Percentiles rank a stretch among this genome's conserved stretches.
Conservation (phyloP, 2,329 filamentous ascomycete genomes). For the Didymella exigua region DNA sequence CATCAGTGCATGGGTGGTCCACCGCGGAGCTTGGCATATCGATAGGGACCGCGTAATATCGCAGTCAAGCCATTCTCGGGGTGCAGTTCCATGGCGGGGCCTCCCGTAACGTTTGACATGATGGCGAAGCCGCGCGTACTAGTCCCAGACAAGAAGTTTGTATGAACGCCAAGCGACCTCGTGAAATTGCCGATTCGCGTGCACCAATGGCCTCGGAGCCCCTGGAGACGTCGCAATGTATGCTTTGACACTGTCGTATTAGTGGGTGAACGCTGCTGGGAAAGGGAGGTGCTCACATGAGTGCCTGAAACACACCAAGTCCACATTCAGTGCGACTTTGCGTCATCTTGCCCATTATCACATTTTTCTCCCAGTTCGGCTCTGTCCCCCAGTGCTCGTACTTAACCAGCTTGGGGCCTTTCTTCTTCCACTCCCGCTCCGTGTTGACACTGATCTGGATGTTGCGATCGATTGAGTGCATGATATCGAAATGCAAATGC, state of each 20-base stretch:
- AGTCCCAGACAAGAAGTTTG: constrained; percentile 6
- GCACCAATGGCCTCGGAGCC: not conserved
- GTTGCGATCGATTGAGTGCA: too few species aligned
- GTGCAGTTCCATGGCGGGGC: not conserved
- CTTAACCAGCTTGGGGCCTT: too few species aligned
- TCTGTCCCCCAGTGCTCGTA: too few species aligned
- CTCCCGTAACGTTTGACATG: not conserved
- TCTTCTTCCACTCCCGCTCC: too few species aligned
- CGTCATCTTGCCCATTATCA: too few species aligned
- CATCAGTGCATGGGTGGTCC: not conserved
- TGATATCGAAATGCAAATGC: too few species aligned
- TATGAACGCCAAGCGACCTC: not conserved
- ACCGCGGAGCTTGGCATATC: not conserved
- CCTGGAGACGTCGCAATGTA: not conserved
- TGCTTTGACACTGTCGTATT: not conserved
- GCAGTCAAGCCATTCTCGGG: not conserved
- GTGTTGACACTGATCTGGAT: too few species aligned
- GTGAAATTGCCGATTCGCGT: not conserved
- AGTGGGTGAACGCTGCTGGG: too few species aligned
- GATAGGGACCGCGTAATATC: not conserved
- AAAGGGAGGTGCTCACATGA: too few species aligned
- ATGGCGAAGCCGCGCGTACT: not conserved
- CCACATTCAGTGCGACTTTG: too few species aligned
- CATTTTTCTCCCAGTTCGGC: too few species aligned
- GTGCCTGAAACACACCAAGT: too few species aligned